Evolutionary conservation across 371 early-diverging fungal genomes (phyloP), one percentile per base, ranked within the genome.

Genomic region (Lichtheimia corymbifera): DNA sequence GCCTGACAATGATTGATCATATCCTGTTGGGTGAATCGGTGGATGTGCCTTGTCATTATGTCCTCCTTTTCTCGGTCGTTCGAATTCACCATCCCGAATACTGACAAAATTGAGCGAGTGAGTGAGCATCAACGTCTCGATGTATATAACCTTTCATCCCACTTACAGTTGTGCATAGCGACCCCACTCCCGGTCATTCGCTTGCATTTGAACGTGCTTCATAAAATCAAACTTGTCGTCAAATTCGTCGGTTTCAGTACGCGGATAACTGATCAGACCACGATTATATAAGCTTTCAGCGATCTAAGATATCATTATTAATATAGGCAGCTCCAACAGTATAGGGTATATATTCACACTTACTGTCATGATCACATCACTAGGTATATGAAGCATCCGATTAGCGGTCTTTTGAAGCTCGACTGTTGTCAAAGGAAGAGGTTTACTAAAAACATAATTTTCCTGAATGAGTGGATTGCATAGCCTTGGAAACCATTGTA

Each of bases 1-100:
- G 2, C 90, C 92, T 0, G 68, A 68, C 28, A 98, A 76, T 15
- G 76, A 84, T n/a, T 25, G 12, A 5, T 88, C 88, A 20, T 82
- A 83, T 18, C 82, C 88, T 0, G 95, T 90, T 1, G 99, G 99
- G 74, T 99, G 99, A 65, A 99, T 99, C 1, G 99, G 99, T 7
- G 98, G 98, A 89, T 99, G 99, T 0, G 99, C 99, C 68, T 96
- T 90, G 77, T 99, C 99, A 67, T 98, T 94, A 66, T 96, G 88
- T 45, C 84, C 87, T 2, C 99, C 99, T 30, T 75, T 83, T 58
- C 98, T 81, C 1, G 99, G 99, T 53, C 67, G 58, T 62, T 78
- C 67, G 70, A 96, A 96, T 27, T 86, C 87, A 5, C 92, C 93
- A 59, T 89, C 81, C 1, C 80, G 62, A 24, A 97, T 73, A 6